Evolutionary conservation across 805 yeast genomes (phyloP).

Genomic region (Ogataea methanolica): DNA sequence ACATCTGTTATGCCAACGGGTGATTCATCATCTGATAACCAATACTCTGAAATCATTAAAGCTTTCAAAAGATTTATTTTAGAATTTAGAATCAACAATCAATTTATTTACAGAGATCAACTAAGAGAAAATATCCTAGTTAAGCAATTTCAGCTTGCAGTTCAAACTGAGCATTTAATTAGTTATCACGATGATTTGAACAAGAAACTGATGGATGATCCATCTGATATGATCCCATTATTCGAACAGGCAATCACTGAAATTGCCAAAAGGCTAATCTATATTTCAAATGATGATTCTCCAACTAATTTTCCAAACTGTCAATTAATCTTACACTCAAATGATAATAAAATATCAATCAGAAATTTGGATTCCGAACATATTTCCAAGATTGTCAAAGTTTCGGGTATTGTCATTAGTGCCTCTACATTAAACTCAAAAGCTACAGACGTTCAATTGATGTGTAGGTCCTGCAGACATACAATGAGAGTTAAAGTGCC

Average conservation of each 20-base stretch:
- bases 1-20: conserved; percentile 82
- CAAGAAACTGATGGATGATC: conserved; percentile 79
- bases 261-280: conserved; percentile 72
- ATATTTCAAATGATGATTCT: conserved; percentile 46
- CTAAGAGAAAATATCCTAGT: conserved; percentile 80
- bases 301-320: conserved; percentile 66
- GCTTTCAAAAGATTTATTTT: conserved; percentile 79
- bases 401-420: conserved; percentile 90
- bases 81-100: conserved; percentile 79
- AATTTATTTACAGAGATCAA: conserved; percentile 86
- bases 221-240: conserved; percentile 79
- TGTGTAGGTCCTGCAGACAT: conserved; percentile 87
- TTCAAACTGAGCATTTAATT: conserved; percentile 79
- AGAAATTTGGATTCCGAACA: conserved; percentile 83
- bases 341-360: conserved; percentile 66
- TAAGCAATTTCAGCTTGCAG: conserved; percentile 65
- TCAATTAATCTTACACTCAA: conserved; percentile 73
- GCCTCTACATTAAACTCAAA: conserved; percentile 85
- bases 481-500: conserved; percentile 58
- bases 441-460: conserved; percentile 76
- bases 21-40: conserved; percentile 60
- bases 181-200: conserved; percentile 86
- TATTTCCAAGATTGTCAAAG: conserved; percentile 82
- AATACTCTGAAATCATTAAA: conserved; percentile 62
- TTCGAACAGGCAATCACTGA: conserved; percentile 82